Evolutionary conservation across 2,329 filamentous ascomycete genomes (phyloP).

Genomic region (Metarhizium humberi): DNA sequence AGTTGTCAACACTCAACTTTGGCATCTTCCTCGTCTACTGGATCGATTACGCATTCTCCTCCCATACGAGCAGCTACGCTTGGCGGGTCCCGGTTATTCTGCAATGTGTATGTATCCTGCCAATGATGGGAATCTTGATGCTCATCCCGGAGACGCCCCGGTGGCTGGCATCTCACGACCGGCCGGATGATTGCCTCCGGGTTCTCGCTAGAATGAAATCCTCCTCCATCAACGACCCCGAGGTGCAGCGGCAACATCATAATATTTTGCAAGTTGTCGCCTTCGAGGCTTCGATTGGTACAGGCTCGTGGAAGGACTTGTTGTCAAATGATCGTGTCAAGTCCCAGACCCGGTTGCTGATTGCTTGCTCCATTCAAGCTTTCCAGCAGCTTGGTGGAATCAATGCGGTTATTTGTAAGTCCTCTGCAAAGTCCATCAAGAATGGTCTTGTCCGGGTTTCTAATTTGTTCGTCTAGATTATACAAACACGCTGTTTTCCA

Average conservation of each 20-base stretch:
- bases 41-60: constrained; percentile 33
- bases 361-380: constrained; percentile 21
- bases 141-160: constrained; percentile 34
- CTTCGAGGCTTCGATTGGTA: constrained; percentile 19
- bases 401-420: constrained; percentile 35
- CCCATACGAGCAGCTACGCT: constrained; percentile 19
- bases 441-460: neutral
- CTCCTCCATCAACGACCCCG: constrained; percentile 11
- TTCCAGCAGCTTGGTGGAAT: constrained; percentile 39
- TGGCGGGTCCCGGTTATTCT: constrained; percentile 33
- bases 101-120: constrained; percentile 29
- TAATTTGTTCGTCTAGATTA: constrained; percentile 24
- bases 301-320: constrained; percentile 19
- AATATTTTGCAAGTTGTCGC: constrained; percentile 10
- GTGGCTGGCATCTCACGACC: constrained; percentile 30
- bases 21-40: constrained; percentile 35
- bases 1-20: constrained; percentile 37
- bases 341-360: constrained; percentile 19
- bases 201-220: constrained; percentile 26
- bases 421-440: too few species aligned
- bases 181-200: constrained; percentile 24
- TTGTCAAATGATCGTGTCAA: constrained; percentile 22
- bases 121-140: constrained; percentile 27
- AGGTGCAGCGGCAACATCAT: constrained; percentile 17
- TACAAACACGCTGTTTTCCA: constrained; percentile 34